A percentile compares a stretch with the other conserved stretches of the same genome.
Conservation (phyloP, 1,139 yeast genomes). For the Saccharomyces pastorianus region DNA sequence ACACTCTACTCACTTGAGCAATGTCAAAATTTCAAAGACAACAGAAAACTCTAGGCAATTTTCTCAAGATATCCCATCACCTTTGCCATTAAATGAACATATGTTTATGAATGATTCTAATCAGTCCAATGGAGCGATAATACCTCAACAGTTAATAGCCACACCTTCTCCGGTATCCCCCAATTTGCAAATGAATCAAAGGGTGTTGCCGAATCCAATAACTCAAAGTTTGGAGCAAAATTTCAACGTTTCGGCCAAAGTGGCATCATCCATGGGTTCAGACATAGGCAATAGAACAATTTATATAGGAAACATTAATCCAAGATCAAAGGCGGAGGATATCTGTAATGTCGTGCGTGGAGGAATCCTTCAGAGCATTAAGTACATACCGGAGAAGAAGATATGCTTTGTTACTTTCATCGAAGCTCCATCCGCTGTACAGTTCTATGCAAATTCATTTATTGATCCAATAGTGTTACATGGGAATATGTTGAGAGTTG, state of each 20-base stretch:
- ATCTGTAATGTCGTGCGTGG: slow-evolving; percentile 80
- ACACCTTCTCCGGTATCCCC: background rate
- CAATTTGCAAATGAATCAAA: slow-evolving; percentile 1
- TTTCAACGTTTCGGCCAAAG: slow-evolving; percentile 63
- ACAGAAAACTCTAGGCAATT: background rate
- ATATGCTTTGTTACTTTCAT: slow-evolving; percentile 75
- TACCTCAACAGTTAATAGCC: background rate
- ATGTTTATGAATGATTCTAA: background rate
- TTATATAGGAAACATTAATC: slow-evolving; percentile 67
- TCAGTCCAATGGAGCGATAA: background rate
- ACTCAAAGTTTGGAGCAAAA: slow-evolving; percentile 47
- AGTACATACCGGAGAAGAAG: slow-evolving; percentile 70
- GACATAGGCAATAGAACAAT: slow-evolving; percentile 74
- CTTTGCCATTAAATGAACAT: background rate
- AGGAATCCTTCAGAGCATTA: slow-evolving; percentile 63
- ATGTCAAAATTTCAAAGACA: slow-evolving; percentile 8
- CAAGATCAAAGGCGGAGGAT: slow-evolving; percentile 71
- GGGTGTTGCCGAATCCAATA: slow-evolving; percentile 21
- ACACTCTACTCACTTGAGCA: slow-evolving; percentile 6
- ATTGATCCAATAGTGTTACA: slow-evolving; percentile 70
- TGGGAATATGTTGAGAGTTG: slow-evolving; percentile 65
- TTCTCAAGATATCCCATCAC: background rate
- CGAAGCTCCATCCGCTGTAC: slow-evolving; percentile 76
- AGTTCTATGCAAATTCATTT: slow-evolving; percentile 71
- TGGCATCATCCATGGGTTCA: slow-evolving; percentile 69